Evolutionary conservation across 345 rosid genomes (phyloP), one percentile per base, ranked within the genome.

Genomic region (Psidium guajava): DNA sequence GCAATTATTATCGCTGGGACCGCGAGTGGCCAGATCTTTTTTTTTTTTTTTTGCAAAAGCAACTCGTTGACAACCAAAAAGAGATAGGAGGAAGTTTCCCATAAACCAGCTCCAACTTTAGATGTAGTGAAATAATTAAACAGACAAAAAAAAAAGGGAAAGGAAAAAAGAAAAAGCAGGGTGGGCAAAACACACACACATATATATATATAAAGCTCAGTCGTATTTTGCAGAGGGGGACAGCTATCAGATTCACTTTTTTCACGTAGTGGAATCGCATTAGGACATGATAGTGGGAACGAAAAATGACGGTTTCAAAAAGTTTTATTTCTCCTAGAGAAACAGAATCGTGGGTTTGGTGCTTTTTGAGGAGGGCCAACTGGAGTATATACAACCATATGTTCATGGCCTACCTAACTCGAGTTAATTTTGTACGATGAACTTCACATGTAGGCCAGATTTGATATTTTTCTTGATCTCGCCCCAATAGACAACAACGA

Each of bases 191-290:
- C 36, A 36, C 36, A 36, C 36, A 36, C 36, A 36, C 5, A 40
- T 4, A 40, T 40, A 40, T 40, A 40, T 40, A 40, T 40, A 18
- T 32, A 69, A 69, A 69, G 80, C 47, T 18, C 20, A 5, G 80
- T 9, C 83, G 40, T 59, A 52, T 83, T 86, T 85, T 77, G 64
- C 15, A 50, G 82, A 56, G 87, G 90, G 91, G 90, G 83, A 87
- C 94, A 86, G 85, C 88, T 81, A 69, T 75, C 24, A n/a, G 84
- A 44, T 73, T 86, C 64, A 44, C 89, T 90, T 89, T 88, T 55
- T 87, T 32, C 80, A 87, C 88, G 81, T 83, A 57, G 91, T 91
- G 94, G 94, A 87, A 90, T 89, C 86, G 81, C 36, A 90, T 84
- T 69, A 59, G 81, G 90, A 90, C 91, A 16, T 47, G 64, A 50